These are phyloP conservation scores for Ceratobasidium sp. DNA, from an alignment of 1,284 basidiomycete genomes.

Conservation along the genomic window DNA sequence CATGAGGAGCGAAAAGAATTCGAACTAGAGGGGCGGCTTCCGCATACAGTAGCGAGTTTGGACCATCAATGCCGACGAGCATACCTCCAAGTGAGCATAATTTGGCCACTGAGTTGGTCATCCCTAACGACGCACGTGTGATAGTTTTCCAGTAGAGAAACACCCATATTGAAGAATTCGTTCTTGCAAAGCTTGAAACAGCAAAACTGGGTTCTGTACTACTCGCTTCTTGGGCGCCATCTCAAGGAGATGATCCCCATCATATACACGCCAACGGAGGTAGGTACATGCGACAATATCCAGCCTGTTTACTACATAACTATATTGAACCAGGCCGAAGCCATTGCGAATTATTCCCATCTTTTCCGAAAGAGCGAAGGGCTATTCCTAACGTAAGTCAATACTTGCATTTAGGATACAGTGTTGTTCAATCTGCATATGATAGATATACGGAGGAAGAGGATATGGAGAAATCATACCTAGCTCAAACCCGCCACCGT, in stretches of 20 bases:
- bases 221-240: conserved; percentile 65
- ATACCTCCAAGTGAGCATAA: conserved; percentile 61
- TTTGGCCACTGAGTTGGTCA: conserved; percentile 49
- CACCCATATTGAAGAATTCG: conserved; percentile 68
- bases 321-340: conserved; percentile 62
- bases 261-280: conserved; percentile 76
- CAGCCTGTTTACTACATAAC: too few relatives aligned
- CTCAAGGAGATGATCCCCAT: conserved; percentile 77
- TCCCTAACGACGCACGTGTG: background rate
- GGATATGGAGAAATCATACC: conserved; percentile 59
- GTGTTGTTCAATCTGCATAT: background rate
- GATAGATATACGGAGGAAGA: conserved; percentile 72
- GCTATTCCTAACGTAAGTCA: conserved; percentile 65
- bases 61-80: conserved; percentile 78
- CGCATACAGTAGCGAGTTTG: conserved; percentile 74
- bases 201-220: conserved; percentile 81
- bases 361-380: conserved; percentile 80
- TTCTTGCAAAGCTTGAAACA: conserved; percentile 72
- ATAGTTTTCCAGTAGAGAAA: conserved; percentile 56
- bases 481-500: conserved; percentile 59
- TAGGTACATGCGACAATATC: conserved; percentile 45
- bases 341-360: conserved; percentile 81
- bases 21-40: conserved; percentile 77
- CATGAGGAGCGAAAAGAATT: conserved; percentile 69
- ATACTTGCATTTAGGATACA: conserved; percentile 47